A percentile compares a stretch with the other conserved stretches of the same genome.
phyloP scores from a whole-genome alignment of 2,329 filamentous ascomycete genomes.

The Cercospora beticola region DNA sequence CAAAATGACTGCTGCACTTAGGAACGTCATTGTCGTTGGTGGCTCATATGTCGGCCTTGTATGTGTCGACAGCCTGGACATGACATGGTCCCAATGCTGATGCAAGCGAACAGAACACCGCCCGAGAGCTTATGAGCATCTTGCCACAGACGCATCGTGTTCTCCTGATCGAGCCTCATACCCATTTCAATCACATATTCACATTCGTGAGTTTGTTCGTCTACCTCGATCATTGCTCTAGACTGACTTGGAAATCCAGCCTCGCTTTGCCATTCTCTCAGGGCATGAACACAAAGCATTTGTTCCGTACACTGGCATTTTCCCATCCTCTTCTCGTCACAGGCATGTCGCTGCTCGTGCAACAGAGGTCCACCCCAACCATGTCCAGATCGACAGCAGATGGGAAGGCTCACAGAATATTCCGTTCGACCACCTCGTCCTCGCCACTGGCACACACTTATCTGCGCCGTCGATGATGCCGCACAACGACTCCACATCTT shows the following conservation, averaged over 20 bases:
- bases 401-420: constrained; percentile 23
- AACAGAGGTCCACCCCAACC: constrained; percentile 18
- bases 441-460: constrained; percentile 24
- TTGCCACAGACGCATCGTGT: constrained; percentile 20
- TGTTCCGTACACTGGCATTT: constrained; percentile 24
- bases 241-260: constrained; percentile 13
- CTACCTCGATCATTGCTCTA: background rate
- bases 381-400: constrained; percentile 17
- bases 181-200: constrained; percentile 28
- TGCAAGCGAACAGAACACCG: constrained; percentile 14
- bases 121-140: constrained; percentile 23
- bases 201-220: constrained; percentile 18
- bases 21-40: constrained; percentile 27
- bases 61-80: background rate
- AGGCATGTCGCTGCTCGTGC: constrained; percentile 20
- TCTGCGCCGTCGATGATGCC: constrained; percentile 26
- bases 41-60: constrained; percentile 27
- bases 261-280: constrained; percentile 25
- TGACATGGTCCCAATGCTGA: background rate
- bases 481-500: constrained; percentile 16
- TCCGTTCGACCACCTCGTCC: constrained; percentile 27
- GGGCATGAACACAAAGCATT: constrained; percentile 29
- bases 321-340: constrained; percentile 17
- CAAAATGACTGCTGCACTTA: constrained; percentile 13
- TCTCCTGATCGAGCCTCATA: constrained; percentile 27